Evolutionary conservation across 164 flowering plant genomes (phyloP), one percentile per base, ranked within the genome.

Genomic region (Euptelea pleiosperma): DNA sequence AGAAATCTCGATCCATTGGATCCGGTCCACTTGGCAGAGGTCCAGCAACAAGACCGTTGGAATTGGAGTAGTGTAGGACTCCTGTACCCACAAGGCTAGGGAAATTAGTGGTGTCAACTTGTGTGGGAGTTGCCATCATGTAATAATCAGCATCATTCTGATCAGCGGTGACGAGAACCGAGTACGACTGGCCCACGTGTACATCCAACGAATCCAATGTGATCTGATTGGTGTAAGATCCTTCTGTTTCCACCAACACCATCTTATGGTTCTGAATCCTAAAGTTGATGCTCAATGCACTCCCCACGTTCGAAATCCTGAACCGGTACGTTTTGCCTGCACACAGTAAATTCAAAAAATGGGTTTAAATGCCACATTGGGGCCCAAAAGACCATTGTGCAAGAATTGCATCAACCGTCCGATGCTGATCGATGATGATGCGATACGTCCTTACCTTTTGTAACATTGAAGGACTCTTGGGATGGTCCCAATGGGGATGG

Each of bases 241-340:
- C 95, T 61, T 87, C 95, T 6, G 87, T 80, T 51, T 85, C 95
- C 8, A 87, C 87, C 66, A 87, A 16, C 22, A 78, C 59, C 91
- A 85, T 78, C 18, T 24, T 30, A 70, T 87, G 95, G 33, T 66
- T 69, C 43, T 82, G 82, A 28, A 87, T 81, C 66, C 79, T 71
- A 73, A 87, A 82, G 57, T 87, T 85, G 40, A 83, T 63, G 69
- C 86, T 81, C 36, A 63, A 43, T 12, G 52, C 44, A 14, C 16
- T 71, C 11, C 95, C 89, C 8, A 77, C 82, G 22, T 81, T 85
- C 1, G 84, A 78, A 67, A 87, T 73, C 58, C 91, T 73, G 25
- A 87, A 68, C 52, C 83, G 35, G 55, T 83, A 87, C 0, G 89
- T 82, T 57, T 68, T 78, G 31, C 89, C 89, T 84, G 66, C 30